Evolutionary conservation across 164 flowering plant genomes (phyloP).

Genomic region (Houttuynia cordata): DNA sequence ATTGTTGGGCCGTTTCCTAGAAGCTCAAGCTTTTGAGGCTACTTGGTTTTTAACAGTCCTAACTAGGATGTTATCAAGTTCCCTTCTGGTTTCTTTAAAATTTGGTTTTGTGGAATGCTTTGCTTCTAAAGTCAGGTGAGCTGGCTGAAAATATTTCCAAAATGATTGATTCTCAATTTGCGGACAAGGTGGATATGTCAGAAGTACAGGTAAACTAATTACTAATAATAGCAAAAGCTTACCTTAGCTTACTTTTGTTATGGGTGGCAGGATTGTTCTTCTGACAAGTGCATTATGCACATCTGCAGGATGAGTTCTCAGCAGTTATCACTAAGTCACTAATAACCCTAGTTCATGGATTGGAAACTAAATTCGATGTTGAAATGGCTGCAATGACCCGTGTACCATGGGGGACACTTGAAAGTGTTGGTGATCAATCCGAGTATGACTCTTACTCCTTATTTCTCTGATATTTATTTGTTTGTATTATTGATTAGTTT

Average conservation of each 20-base stretch:
- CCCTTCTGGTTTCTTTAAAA: not conserved
- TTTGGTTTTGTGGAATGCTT: not conserved
- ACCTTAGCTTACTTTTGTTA: not conserved
- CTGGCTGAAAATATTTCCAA: constrained; percentile 86
- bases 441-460: constrained; percentile 29
- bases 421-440: constrained; percentile 98
- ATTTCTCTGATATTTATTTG: not conserved
- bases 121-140: constrained; percentile 58
- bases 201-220: constrained; percentile 67
- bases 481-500: not conserved
- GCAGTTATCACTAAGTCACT: constrained; percentile 84
- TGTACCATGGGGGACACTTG: constrained; percentile 94
- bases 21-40: no score
- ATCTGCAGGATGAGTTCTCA: constrained; percentile 88
- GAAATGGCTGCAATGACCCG: constrained; percentile 99
- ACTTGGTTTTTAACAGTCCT: no score
- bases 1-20: no score
- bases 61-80: no score
- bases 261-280: not conserved
- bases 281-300: not conserved
- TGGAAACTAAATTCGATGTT: constrained; percentile 90
- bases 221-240: no score
- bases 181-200: constrained; percentile 77
- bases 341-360: constrained; percentile 77
- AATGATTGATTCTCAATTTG: constrained; percentile 70